These are phyloP conservation scores for Spergularia azorica DNA, from an alignment of 179 eudicot species.

Conservation along the genomic window DNA sequence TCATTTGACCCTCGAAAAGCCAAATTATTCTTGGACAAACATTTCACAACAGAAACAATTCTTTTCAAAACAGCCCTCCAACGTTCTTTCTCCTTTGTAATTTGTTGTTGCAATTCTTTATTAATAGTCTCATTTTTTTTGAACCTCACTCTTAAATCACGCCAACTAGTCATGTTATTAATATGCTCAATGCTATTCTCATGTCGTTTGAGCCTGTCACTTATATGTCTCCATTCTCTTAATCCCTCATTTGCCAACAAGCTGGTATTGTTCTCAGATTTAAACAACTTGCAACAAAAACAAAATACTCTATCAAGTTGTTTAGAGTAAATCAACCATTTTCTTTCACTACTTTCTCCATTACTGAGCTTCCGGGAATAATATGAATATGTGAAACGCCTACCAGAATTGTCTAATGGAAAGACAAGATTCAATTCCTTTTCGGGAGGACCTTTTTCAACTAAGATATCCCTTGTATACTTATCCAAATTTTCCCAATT, in stretches of 20 bases:
- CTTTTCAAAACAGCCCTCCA: neutral
- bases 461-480: no score
- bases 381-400: no score
- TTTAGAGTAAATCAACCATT: no score
- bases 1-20: constrained; percentile 3
- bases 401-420: no score
- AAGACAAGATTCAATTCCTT: no score
- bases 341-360: no score
- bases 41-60: neutral
- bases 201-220: constrained; percentile 7
- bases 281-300: constrained; percentile 7
- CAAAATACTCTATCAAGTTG: no score
- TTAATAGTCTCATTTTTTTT: constrained; percentile 5
- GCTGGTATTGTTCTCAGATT: neutral
- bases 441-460: no score
- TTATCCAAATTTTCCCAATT: no score
- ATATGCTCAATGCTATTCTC: constrained; percentile 28
- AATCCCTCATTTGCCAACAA: constrained; percentile 2
- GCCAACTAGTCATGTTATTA: neutral
- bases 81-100: constrained; percentile 22
- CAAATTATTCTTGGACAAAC: neutral
- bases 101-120: constrained; percentile 23
- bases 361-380: no score
- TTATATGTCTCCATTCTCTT: constrained; percentile 13
- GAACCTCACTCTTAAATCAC: constrained; percentile 10